Evolutionary conservation across 1,139 yeast genomes (phyloP), one percentile per base, ranked within the genome.

Genomic region (Arxiozyma telluris): DNA sequence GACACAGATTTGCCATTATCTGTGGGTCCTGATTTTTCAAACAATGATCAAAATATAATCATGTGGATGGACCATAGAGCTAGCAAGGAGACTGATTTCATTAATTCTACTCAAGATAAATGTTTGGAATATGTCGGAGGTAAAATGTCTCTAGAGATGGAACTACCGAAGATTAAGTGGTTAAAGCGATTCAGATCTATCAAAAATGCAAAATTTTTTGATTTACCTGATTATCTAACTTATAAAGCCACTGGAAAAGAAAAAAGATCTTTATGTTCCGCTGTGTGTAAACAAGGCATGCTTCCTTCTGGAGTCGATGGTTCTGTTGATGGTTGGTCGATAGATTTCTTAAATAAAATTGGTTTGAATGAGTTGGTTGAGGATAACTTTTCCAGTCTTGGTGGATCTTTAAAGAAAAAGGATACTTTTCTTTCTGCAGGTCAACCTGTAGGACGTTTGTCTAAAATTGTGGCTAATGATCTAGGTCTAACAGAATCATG

Each of bases 1-100:
- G 70, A 75, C 22, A 74, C 78, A 44, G 90, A 87, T 64, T 69
- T 75, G 50, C 96, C 96, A 3, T 79, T 87, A 48, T 89, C 86
- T 0, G 98, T 91, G 18, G 98, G 98, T 17, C 98, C 98, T 0
- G 88, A 91, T 66, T 93, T 88, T 68, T 61, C 72, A 44, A 83
- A 88, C 64, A 63, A 74, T 45, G 79, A 79, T 59, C 96, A 91
- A 67, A 90, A 93, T 70, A 84, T 93, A 64, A 83, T 93, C 53
- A 73, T 93, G 56, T 93, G 98, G 98, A 91, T 93, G 97, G 98
- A 93, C 72, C 98, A 93, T 71, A 80, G 98, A 60, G 97, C 98
- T 0, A 83, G 77, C n/a, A 76, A 76, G n/a, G 96, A 91, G 69
- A 90, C 97, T 22, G 74, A 81, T 58, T 78, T 75, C 53, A 90